A percentile compares a stretch with the other conserved stretches of the same genome.
phyloP scores from a whole-genome alignment of 805 yeast species.

The Cyberlindnera mycetangii region DNA sequence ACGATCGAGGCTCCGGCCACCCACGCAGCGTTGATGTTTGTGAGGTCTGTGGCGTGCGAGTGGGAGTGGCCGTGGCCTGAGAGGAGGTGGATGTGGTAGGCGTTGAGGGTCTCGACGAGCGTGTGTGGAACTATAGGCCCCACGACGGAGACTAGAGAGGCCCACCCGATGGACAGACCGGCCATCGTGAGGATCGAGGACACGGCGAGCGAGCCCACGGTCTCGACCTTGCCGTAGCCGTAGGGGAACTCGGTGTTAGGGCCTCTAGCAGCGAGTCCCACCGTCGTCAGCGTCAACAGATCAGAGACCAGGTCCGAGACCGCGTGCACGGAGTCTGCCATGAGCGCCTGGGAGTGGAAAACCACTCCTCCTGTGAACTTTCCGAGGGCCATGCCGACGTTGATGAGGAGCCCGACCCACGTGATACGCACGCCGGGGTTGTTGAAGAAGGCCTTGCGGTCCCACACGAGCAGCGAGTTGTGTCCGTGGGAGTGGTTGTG shows the following conservation, averaged over 20 bases:
- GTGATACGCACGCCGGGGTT: conserved; percentile 93
- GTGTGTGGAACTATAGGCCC: conserved; percentile 67
- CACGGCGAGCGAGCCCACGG: conserved; percentile 87
- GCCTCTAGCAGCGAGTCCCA: conserved; percentile 62
- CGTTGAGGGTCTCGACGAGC: conserved; percentile 50
- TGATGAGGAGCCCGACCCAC: conserved; percentile 83
- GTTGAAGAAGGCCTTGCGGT: conserved; percentile 42
- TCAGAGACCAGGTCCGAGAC: conserved; percentile 88
- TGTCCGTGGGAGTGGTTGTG: conserved; percentile 37
- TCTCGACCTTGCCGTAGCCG: conserved; percentile 92
- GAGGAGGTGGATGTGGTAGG: conserved; percentile 45
- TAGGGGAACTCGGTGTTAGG: conserved; percentile 66
- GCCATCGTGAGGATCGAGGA: conserved; percentile 81
- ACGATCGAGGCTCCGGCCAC: conserved; percentile 85
- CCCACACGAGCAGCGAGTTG: conserved; percentile 33
- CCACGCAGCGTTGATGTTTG: conserved; percentile 93
- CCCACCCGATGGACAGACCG: conserved; percentile 88
- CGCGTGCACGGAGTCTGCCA: conserved; percentile 95
- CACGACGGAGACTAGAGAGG: conserved; percentile 64
- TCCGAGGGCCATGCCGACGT: conserved; percentile 80
- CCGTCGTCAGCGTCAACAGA: conserved; percentile 84
- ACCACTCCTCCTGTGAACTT: conserved; percentile 87
- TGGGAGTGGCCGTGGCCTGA: conserved; percentile 34
- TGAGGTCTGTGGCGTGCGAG: conserved; percentile 36
- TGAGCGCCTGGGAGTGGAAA: conserved; percentile 90